Percentiles rank a stretch among this genome's conserved stretches.
These are phyloP conservation scores for Puccinia horiana DNA, from an alignment of 1,284 basidiomycete species.

Conservation along the genomic window DNA sequence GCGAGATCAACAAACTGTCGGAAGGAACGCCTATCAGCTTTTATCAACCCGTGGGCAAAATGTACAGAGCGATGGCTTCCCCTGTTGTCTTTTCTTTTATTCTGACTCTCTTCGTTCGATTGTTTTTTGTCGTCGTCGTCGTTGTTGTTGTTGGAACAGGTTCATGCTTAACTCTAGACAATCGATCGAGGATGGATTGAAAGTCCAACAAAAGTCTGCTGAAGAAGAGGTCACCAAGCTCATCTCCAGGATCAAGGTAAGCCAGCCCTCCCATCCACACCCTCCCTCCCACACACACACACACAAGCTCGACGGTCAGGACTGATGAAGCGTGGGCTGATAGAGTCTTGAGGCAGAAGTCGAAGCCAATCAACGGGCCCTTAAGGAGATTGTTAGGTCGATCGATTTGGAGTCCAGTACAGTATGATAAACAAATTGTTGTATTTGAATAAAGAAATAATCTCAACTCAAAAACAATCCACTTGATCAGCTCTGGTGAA, in stretches of 20 bases:
- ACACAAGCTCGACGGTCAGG: too few species aligned
- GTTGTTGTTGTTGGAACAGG: not conserved
- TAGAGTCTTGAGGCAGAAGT: slow-evolving; percentile 44
- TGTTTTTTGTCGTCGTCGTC: not conserved
- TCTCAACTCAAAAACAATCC: too few species aligned
- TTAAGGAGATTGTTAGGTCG: slow-evolving; percentile 35
- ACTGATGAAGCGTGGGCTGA: not conserved
- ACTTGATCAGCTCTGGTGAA: too few species aligned
- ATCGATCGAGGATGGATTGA: slow-evolving; percentile 11
- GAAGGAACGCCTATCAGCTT: not conserved
- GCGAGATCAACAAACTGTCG: slow-evolving; percentile 4
- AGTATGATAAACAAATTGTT: not conserved
- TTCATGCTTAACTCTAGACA: slow-evolving; percentile 29
- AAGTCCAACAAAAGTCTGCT: not conserved
- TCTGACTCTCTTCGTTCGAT: not conserved
- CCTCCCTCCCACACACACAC: not conserved
- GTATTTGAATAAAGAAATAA: too few species aligned
- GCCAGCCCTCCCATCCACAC: not conserved
- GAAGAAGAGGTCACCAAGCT: slow-evolving; percentile 26
- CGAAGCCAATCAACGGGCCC: slow-evolving; percentile 35
- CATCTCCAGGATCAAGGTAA: slow-evolving; percentile 25
- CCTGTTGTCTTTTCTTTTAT: not conserved
- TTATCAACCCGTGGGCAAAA: slow-evolving; percentile 41
- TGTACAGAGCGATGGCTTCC: not conserved
- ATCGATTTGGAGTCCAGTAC: slow-evolving; percentile 33